These are phyloP conservation scores for Microthlaspi erraticum DNA, from an alignment of 345 rosid genomes.

Conservation along the genomic window DNA sequence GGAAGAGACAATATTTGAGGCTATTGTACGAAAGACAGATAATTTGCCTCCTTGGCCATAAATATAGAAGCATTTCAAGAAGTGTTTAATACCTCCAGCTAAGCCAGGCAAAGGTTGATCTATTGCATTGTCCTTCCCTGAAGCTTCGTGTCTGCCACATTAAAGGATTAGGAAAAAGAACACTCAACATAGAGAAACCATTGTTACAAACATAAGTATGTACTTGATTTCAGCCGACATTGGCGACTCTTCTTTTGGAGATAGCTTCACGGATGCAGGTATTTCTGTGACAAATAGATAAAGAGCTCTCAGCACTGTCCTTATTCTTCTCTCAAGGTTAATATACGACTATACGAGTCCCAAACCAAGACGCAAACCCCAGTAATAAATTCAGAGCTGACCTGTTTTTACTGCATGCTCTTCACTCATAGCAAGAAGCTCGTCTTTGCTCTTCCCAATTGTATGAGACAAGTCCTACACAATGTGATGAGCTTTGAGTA, in stretches of 20 bases:
- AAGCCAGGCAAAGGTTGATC: conserved; percentile 53
- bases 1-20: conserved; percentile 40
- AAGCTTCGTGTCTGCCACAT: conserved; percentile 54
- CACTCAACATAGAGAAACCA: conserved; percentile 19
- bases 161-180: conserved; percentile 29
- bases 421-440: conserved; percentile 91
- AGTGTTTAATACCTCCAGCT: conserved; percentile 52
- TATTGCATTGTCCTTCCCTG: conserved; percentile 55
- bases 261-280: conserved; percentile 51
- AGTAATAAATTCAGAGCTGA: conserved; percentile 37
- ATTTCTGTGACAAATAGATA: conserved; percentile 51
- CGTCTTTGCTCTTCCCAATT: conserved; percentile 85
- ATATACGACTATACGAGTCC: background rate
- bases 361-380: conserved; percentile 11
- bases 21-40: conserved; percentile 1
- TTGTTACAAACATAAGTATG: conserved; percentile 32
- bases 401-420: conserved; percentile 61
- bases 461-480: conserved; percentile 84
- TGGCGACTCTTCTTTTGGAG: conserved; percentile 57
- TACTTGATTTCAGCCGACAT: conserved; percentile 65
- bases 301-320: conserved; percentile 14
- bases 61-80: conserved; percentile 15
- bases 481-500: conserved; percentile 26
- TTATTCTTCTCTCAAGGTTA: conserved; percentile 4
- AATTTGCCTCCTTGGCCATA: conserved; percentile 9